Evolutionary conservation across 345 rosid species (phyloP).

Genomic region (Carallia brachiata): DNA sequence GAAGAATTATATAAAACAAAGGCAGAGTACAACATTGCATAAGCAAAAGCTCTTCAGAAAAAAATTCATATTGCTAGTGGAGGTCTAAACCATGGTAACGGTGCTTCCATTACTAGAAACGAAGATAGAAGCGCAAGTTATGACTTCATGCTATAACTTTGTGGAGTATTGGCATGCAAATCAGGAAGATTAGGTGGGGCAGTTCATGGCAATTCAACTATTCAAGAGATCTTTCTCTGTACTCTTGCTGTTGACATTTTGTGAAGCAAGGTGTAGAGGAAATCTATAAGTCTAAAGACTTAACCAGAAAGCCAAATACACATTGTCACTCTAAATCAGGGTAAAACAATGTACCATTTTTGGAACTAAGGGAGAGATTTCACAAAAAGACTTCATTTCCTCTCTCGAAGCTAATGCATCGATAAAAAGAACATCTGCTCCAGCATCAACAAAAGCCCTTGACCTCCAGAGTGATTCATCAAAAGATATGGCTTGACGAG

Average conservation of each 20-base stretch:
- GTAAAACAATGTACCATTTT: slow-evolving; percentile 61
- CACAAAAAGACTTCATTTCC: slow-evolving; percentile 94
- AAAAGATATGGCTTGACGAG: slow-evolving; percentile 75
- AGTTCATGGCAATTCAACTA: background rate
- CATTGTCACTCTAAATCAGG: slow-evolving; percentile 2
- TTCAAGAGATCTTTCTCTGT: no score
- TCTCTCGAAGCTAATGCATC: slow-evolving; percentile 79
- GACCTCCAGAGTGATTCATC: slow-evolving; percentile 83
- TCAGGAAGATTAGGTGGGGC: background rate
- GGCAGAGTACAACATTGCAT: background rate
- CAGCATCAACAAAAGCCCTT: slow-evolving; percentile 89
- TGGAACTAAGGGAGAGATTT: slow-evolving; percentile 69
- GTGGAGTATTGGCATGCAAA: background rate
- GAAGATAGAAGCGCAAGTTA: background rate
- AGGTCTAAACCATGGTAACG: background rate
- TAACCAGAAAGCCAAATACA: background rate
- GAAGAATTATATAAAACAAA: slow-evolving; percentile 12
- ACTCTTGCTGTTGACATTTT: no score
- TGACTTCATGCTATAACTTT: background rate
- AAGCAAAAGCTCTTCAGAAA: background rate
- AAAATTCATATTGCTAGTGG: background rate
- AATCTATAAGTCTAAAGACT: background rate
- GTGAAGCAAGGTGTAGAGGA: no score
- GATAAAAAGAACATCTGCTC: slow-evolving; percentile 85
- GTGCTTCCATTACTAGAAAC: background rate